phyloP scores from a whole-genome alignment of 345 rosid genomes.

The Adansonia digitata region DNA sequence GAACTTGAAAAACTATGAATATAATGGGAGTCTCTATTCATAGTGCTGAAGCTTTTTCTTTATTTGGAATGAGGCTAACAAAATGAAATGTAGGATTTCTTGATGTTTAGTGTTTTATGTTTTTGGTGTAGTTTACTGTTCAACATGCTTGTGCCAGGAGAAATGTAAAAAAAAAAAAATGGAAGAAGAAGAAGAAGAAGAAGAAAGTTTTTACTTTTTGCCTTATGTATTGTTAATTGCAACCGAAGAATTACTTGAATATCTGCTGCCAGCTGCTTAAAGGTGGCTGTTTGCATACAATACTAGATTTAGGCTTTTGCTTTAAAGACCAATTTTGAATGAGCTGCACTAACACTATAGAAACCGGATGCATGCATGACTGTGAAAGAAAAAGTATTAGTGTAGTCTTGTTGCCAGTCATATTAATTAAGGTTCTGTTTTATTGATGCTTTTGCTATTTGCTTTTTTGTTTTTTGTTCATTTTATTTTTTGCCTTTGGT shows the following conservation, averaged over 20 bases:
- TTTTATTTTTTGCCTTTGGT: not conserved
- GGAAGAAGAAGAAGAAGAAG: no score
- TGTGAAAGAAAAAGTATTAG: not conserved
- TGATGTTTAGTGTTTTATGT: not conserved
- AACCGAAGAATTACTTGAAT: not conserved
- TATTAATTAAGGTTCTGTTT: not conserved
- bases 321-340: not conserved
- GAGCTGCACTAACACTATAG: not conserved
- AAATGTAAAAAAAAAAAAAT: constrained; percentile 8
- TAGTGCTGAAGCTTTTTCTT: not conserved
- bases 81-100: not conserved
- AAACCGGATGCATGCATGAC: not conserved
- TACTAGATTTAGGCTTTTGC: not conserved
- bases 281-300: not conserved
- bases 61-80: not conserved
- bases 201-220: no score
- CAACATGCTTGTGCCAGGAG: not conserved
- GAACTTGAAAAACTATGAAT: constrained; percentile 7
- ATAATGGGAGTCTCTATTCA: not conserved
- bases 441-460: not conserved
- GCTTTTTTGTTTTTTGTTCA: not conserved
- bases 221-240: not conserved
- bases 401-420: not conserved
- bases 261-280: constrained; percentile 3
- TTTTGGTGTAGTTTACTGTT: not conserved